A percentile compares a stretch with the other conserved stretches of the same genome.
Conservation (phyloP, 306 rosid species). For the Cucurbita maxima region DNA sequence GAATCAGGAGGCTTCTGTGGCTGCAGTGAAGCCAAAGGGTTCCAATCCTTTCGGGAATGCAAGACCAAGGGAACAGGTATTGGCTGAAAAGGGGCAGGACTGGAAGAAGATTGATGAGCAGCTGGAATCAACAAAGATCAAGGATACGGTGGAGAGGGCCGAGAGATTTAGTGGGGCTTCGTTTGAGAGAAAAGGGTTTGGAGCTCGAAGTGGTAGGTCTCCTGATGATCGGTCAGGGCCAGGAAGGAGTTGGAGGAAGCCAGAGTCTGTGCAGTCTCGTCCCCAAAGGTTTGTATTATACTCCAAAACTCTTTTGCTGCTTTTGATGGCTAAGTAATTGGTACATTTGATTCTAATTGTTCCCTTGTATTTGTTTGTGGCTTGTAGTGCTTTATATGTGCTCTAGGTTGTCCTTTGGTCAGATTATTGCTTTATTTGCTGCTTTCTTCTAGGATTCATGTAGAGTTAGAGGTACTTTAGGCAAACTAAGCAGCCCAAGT, state of each 20-base stretch:
- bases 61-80: constrained; percentile 88
- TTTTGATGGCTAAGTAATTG: not conserved
- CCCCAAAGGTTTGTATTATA: constrained; percentile 7
- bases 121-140: constrained; percentile 50
- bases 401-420: not conserved
- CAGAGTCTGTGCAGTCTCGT: constrained; percentile 26
- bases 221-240: constrained; percentile 31
- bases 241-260: constrained; percentile 69
- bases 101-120: constrained; percentile 87
- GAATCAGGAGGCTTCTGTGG: constrained; percentile 23
- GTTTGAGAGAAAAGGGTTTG: constrained; percentile 47
- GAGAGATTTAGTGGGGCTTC: constrained; percentile 14
- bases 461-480: not conserved
- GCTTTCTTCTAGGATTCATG: not conserved
- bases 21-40: constrained; percentile 35
- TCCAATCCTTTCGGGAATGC: constrained; percentile 71
- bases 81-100: constrained; percentile 84
- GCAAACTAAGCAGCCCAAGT: not conserved
- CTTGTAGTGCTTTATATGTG: not conserved
- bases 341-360: not conserved
- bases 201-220: constrained; percentile 24
- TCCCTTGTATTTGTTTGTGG: not conserved
- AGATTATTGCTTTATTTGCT: not conserved
- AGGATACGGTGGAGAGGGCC: constrained; percentile 30
- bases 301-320: not conserved